Percentiles rank a stretch among this genome's conserved stretches.
phyloP scores from a whole-genome alignment of 306 rosid species.

The Gynostemma pentaphyllum region DNA sequence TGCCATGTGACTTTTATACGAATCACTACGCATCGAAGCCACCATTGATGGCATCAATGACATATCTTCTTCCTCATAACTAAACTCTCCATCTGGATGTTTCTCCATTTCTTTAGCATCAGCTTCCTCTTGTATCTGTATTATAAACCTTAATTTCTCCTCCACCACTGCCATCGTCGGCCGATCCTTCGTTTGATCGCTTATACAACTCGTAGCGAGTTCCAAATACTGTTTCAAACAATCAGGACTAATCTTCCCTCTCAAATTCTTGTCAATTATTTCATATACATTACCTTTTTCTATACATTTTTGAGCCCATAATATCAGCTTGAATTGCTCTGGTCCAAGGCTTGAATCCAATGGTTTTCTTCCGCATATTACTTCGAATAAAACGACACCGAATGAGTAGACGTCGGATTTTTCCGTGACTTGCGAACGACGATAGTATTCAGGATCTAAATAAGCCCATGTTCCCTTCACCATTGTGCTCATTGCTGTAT shows the following conservation, averaged over 20 bases:
- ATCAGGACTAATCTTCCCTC: neutral
- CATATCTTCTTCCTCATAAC: neutral
- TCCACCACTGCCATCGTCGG: constrained; percentile 4
- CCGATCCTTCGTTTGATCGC: neutral
- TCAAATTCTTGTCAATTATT: neutral
- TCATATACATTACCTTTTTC: neutral
- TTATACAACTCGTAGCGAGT: neutral
- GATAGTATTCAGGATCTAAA: constrained; percentile 21
- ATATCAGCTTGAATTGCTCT: neutral
- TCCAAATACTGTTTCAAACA: constrained; percentile 6
- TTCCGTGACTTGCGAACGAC: constrained; percentile 1
- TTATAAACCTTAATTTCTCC: neutral
- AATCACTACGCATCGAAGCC: neutral
- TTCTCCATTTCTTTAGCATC: neutral
- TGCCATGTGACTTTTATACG: neutral
- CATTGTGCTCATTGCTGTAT: constrained; percentile 10
- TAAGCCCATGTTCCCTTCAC: constrained; percentile 20
- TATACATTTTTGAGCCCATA: constrained; percentile 2
- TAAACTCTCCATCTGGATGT: neutral
- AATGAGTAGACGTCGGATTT: constrained; percentile 18
- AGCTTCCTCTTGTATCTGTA: neutral
- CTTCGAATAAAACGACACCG: constrained; percentile 16
- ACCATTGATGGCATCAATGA: neutral
- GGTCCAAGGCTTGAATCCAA: neutral
- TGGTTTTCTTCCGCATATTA: constrained; percentile 7